Percentiles rank a stretch among this genome's conserved stretches.
Evolutionary conservation across 2,329 filamentous ascomycete genomes (phyloP).

Genomic region (Graphilbum fragrans): DNA sequence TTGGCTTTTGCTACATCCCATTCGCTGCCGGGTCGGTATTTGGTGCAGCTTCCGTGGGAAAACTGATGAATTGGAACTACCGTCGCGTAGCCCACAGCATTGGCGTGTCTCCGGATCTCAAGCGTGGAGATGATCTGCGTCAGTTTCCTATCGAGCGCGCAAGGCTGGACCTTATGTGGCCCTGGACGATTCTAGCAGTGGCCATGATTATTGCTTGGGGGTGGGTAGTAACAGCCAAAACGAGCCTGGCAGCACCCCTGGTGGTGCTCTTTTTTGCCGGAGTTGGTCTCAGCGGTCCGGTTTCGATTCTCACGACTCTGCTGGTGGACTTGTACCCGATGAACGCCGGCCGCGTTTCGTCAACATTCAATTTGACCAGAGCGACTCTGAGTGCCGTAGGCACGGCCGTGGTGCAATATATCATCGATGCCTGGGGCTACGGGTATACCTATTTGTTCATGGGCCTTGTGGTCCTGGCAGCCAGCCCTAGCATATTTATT

Average conservation of each 20-base stretch:
- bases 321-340: slow-evolving; percentile 30
- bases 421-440: slow-evolving; percentile 27
- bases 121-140: slow-evolving; percentile 23
- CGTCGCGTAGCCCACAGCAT: slow-evolving; percentile 35
- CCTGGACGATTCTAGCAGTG: slow-evolving; percentile 29
- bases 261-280: slow-evolving; percentile 26
- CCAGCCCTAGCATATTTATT: slow-evolving; percentile 16
- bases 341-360: slow-evolving; percentile 26
- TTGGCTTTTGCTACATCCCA: slow-evolving; percentile 30
- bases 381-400: slow-evolving; percentile 26
- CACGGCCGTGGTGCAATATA: slow-evolving; percentile 25
- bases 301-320: slow-evolving; percentile 27
- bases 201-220: slow-evolving; percentile 27
- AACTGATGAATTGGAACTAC: slow-evolving; percentile 50
- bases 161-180: slow-evolving; percentile 20
- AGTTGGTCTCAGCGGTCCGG: slow-evolving; percentile 23
- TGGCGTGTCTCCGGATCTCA: slow-evolving; percentile 34
- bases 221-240: slow-evolving; percentile 23
- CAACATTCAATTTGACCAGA: slow-evolving; percentile 27
- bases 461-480: slow-evolving; percentile 16
- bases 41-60: slow-evolving; percentile 26
- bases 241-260: slow-evolving; percentile 26
- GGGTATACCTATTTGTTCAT: slow-evolving; percentile 24
- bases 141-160: slow-evolving; percentile 25
- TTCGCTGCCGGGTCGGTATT: slow-evolving; percentile 23